Evolutionary conservation across 2,329 filamentous ascomycete species (phyloP), one percentile per base, ranked within the genome.

Genomic region (Alternaria sp.): DNA sequence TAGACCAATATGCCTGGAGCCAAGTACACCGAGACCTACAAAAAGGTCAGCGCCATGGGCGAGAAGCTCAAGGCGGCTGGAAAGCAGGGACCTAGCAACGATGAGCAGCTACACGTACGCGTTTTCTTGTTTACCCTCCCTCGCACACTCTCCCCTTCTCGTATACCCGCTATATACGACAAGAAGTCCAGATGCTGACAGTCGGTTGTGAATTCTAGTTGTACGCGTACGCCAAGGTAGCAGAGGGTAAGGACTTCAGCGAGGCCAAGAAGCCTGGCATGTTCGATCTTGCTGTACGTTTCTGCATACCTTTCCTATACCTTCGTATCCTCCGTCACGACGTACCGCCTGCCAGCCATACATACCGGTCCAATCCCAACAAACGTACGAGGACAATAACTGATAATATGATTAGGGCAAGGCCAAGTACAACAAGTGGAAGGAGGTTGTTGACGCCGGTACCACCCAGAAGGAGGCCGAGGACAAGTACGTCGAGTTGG

Each of bases 401-500:
- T 70, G 54, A 61, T 32, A 50, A n/a, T 32, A 2, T 19, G 8
- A 11, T 50, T 73, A 93, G 91, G 89, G 85, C 82, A 96, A 96
- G 84, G 88, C 88, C 74, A 97, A 96, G 87, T 88, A 90, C 83
- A 86, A 85, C 74, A 88, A 90, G 58, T 97, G 93, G 93, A 83
- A 93, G 82, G 86, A 89, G 77, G 75, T 89, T 66, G 87, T 88
- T 74, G 87, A 93, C 65, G 86, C 89, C 64, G 87, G 86, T 54
- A 78, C 89, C 70, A 87, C 86, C 9, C 76, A 87, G 65, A 86
- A 90, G 68, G 81, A 89, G 69, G 93, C 93, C 19, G 91, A 96
- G 87, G 85, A 88, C 79, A 83, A 87, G 77, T 97, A 97, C 82
- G 87, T 96, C 74, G 84, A 85, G 71, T 83, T 90, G 65, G 88